These are phyloP conservation scores for Ziziphus jujuba DNA, from an alignment of 306 rosid genomes.

Conservation along the genomic window DNA sequence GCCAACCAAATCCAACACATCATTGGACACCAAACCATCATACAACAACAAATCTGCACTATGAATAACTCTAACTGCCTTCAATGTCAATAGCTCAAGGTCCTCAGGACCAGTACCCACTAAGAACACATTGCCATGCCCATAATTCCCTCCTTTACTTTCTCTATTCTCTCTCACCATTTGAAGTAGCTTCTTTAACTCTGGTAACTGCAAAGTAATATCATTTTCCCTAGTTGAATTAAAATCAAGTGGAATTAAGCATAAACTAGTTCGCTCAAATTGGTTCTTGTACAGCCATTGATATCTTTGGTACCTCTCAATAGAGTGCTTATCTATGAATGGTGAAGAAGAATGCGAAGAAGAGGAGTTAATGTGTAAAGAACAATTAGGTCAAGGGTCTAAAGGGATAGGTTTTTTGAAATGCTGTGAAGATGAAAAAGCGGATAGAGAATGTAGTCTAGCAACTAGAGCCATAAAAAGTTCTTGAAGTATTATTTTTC, in stretches of 20 bases:
- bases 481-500: too few relatives aligned
- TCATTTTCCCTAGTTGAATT: slow-evolving; percentile 56
- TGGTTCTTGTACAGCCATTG: slow-evolving; percentile 58
- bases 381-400: slow-evolving; percentile 40
- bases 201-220: slow-evolving; percentile 82
- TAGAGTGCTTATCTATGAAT: slow-evolving; percentile 77
- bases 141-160: slow-evolving; percentile 44
- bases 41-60: slow-evolving; percentile 86
- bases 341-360: slow-evolving; percentile 56
- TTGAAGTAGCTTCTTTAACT: slow-evolving; percentile 71
- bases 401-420: slow-evolving; percentile 23
- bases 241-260: slow-evolving; percentile 37
- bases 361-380: slow-evolving; percentile 39
- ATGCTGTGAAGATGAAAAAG: slow-evolving; percentile 25
- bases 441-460: slow-evolving; percentile 45
- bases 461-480: slow-evolving; percentile 51
- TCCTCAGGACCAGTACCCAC: slow-evolving; percentile 98
- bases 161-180: slow-evolving; percentile 71
- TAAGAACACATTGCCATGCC: slow-evolving; percentile 72
- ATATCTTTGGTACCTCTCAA: slow-evolving; percentile 73
- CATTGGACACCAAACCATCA: slow-evolving; percentile 90
- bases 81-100: slow-evolving; percentile 80
- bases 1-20: slow-evolving; percentile 79
- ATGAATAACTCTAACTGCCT: slow-evolving; percentile 72
- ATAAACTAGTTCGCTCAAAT: slow-evolving; percentile 11